Evolutionary conservation across 164 flowering plant species (phyloP).

Genomic region (Akebia trifoliata): DNA sequence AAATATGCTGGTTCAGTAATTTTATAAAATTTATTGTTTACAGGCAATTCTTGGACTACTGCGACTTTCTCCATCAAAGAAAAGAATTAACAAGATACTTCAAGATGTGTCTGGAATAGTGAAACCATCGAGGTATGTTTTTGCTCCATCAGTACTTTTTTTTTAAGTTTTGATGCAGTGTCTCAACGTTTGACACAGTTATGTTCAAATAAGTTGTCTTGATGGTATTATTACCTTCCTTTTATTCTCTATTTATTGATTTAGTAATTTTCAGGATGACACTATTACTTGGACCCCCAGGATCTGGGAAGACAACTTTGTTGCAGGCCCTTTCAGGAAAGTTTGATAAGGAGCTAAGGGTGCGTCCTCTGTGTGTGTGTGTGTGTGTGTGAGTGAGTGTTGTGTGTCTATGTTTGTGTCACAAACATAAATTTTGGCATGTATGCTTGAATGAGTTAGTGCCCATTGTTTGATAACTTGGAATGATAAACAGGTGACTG

Average conservation of each 20-base stretch:
- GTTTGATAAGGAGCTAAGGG: conserved; percentile 19
- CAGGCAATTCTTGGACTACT: conserved; percentile 37
- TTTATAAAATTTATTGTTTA: background rate
- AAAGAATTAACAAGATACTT: conserved; percentile 46
- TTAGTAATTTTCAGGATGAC: conserved; percentile 20
- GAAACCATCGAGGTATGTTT: conserved; percentile 42
- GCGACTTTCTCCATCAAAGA: conserved; percentile 43
- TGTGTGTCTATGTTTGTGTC: background rate
- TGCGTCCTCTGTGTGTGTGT: conserved; percentile 3
- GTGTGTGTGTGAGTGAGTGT: background rate
- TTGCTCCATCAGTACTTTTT: background rate
- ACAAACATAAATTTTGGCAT: background rate
- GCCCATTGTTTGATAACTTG: background rate
- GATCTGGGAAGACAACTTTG: conserved; percentile 22
- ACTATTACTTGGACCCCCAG: conserved; percentile 22
- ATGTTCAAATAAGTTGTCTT: background rate
- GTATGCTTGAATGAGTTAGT: background rate
- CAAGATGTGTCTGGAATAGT: conserved; percentile 42
- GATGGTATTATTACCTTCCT: background rate
- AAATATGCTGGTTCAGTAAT: background rate
- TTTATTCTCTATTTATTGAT: background rate
- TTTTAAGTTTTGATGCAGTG: background rate
- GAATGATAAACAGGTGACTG: conserved; percentile 32
- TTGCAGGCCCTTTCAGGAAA: conserved; percentile 21
- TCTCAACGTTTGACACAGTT: background rate